Percentiles rank a stretch among this genome's conserved stretches.
These are phyloP conservation scores for Cenchrus fungigraminus DNA, from an alignment of 176 grass and related monocot genomes.

Conservation along the genomic window DNA sequence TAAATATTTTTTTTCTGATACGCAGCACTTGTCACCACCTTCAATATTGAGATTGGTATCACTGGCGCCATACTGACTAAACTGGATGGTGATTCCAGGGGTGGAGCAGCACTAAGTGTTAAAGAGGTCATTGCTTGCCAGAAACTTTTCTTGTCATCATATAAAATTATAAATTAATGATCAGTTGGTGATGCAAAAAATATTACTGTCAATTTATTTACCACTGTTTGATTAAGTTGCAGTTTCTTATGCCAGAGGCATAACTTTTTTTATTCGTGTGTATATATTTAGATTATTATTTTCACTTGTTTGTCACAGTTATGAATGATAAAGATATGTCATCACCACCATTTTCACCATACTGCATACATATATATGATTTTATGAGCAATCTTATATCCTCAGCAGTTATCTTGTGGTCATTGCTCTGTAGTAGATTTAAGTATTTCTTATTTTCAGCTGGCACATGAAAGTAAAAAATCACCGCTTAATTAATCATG, in stretches of 20 bases:
- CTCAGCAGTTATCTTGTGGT: not conserved
- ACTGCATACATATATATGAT: conserved; percentile 5
- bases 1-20: conserved; percentile 35
- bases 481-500: conserved; percentile 22
- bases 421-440: conserved; percentile 10
- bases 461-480: not conserved
- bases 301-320: not conserved
- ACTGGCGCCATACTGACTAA: conserved; percentile 97
- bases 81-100: conserved; percentile 94
- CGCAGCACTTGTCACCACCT: conserved; percentile 88
- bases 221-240: not conserved
- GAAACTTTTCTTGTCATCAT: conserved; percentile 32
- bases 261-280: not conserved
- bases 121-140: conserved; percentile 67
- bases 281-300: not conserved
- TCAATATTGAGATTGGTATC: conserved; percentile 98
- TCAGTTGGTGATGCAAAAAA: not conserved
- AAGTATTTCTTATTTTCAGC: not conserved
- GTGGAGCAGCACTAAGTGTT: conserved; percentile 97
- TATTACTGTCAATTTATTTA: not conserved
- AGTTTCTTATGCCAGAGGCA: conserved; percentile 2
- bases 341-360: not conserved
- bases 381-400: not conserved
- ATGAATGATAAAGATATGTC: not conserved
- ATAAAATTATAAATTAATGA: not conserved